Percentiles rank a stretch among this genome's conserved stretches.
Conservation (phyloP, 345 rosid species). For the Turnera subulata region DNA sequence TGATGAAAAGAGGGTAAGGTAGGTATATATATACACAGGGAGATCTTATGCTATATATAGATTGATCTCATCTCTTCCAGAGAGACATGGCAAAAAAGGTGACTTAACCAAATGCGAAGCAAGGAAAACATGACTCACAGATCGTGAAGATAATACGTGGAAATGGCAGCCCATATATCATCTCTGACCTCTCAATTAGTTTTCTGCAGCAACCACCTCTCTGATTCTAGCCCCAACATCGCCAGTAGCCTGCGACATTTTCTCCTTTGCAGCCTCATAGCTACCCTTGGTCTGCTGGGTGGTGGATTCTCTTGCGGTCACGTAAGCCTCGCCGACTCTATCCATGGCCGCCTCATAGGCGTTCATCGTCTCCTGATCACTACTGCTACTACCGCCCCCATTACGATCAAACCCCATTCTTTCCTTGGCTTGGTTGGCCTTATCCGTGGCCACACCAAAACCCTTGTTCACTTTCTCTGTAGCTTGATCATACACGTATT, state of each 20-base stretch:
- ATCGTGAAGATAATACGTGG: neutral
- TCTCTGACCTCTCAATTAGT: conserved; percentile 33
- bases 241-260: conserved; percentile 38
- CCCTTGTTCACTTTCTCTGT: too few relatives aligned
- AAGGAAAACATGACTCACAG: too few relatives aligned
- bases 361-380: neutral
- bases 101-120: too few relatives aligned
- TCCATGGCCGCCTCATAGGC: conserved; percentile 19
- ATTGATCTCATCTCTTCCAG: too few relatives aligned
- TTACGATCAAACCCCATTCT: too few relatives aligned
- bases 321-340: conserved; percentile 39
- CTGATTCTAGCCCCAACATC: conserved; percentile 44
- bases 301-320: conserved; percentile 35
- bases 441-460: too few relatives aligned
- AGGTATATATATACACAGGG: too few relatives aligned
- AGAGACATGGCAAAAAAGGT: too few relatives aligned
- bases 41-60: too few relatives aligned
- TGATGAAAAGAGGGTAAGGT: too few relatives aligned
- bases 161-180: neutral
- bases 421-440: conserved; percentile 1
- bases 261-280: conserved; percentile 51
- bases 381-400: too few relatives aligned
- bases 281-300: conserved; percentile 16
- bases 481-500: neutral
- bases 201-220: neutral